Evolutionary conservation across 345 rosid species (phyloP).

Genomic region (Corchorus olitorius): DNA sequence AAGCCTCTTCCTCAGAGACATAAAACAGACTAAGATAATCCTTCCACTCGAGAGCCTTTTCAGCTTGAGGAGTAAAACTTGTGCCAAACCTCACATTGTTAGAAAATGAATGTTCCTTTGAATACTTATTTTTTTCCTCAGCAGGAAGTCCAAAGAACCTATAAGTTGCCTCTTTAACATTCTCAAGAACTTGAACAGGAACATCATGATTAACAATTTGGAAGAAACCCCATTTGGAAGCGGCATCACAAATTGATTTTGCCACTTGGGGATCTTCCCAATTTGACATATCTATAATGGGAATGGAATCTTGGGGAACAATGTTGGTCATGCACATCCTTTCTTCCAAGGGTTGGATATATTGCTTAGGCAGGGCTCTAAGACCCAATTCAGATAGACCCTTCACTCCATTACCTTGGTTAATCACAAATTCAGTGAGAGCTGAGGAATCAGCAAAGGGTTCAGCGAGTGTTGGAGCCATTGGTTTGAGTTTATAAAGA

Average conservation of each 20-base stretch:
- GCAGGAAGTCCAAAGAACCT: constrained; percentile 2
- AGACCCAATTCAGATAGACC: constrained; percentile 20
- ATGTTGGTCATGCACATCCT: background rate
- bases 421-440: constrained; percentile 12
- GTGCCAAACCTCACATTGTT: constrained; percentile 13
- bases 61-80: background rate
- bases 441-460: background rate
- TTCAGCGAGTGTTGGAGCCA: constrained; percentile 1
- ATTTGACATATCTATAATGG: constrained; percentile 14
- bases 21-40: constrained; percentile 20
- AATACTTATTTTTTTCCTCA: background rate
- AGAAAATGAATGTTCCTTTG: background rate
- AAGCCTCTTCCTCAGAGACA: constrained; percentile 16
- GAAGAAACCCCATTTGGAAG: constrained; percentile 25
- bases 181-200: constrained; percentile 6
- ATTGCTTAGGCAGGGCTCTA: constrained; percentile 10
- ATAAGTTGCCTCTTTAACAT: constrained; percentile 25
- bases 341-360: constrained; percentile 11
- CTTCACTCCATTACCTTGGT: constrained; percentile 26
- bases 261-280: constrained; percentile 1
- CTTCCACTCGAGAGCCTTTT: constrained; percentile 26
- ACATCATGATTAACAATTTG: constrained; percentile 29
- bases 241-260: constrained; percentile 14
- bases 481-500: background rate
- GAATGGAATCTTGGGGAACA: background rate